Base-by-base conservation (phyloP, 305 asterid species). In the Solanum hybrid region DNA sequence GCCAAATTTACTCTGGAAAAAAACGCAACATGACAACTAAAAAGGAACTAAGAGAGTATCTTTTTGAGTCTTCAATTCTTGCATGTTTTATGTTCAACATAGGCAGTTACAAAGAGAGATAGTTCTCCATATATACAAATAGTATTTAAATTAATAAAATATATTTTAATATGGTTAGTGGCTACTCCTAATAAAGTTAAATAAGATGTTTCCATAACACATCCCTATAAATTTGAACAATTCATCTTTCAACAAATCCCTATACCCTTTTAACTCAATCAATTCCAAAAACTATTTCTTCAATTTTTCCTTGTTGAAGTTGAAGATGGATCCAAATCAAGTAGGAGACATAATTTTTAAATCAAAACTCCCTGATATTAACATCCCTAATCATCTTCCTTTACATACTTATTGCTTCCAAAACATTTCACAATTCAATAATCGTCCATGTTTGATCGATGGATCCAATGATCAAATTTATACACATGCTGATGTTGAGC, bases 321-420 rank as follows among this genome's bases (percentile, higher is more conserved):
- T 39, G 24, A 73, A 13, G 34, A 90, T 94, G 4, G 76, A 79
- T 31, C 33, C 91, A n/a, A 90, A 77, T 9, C 92, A 93, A 45
- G 91, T 27, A 27, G 33, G 92, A 41, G 96, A 96, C 24, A 86
- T 92, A 89, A 92, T 96, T 17, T 96, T 95, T 94, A 91, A 96
- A 89, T 97, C 99, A 39, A 96, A 95, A 29, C 94, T 97, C 12
- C 96, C 98, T 5, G 98, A 95, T 78, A 96, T 95, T 14, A 90
- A 94, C 95, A 95, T 95, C 61, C 99, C 98, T 2, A 93, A 95
- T 7, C 96, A 97, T 89, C 96, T 95, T 29, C 96, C 99, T 0
- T 79, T 97, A 20, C 99, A 95, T 86, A 91, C 98, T 4, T 96
- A 95, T 81, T 95, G 98, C 90, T 96, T 95, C 84, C 92, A 96